Base-by-base conservation (phyloP, 352 stramenopile genomes). In the Globisporangium iwayamae region DNA sequence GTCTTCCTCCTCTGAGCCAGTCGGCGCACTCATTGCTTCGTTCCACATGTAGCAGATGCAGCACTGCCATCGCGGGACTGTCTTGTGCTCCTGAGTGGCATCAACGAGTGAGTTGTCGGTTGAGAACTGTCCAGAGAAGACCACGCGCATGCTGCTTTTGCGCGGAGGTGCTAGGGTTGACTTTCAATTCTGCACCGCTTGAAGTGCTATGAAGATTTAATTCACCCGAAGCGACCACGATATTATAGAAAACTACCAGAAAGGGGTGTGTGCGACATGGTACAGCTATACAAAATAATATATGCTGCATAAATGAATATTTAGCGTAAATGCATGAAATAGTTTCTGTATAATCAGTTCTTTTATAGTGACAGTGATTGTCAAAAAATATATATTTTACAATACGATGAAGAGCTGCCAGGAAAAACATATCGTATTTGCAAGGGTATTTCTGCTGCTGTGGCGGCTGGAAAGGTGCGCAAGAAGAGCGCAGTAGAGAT, bases 251-350 rank as follows among this genome's bases (percentile, higher is more conserved):
- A n/a, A 53, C 47, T 62, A 30, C 3, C 25, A 11, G 28, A 20
- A 56, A 18, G 32, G 50, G 18, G 52, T 28, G 64, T 65, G 45
- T 80, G 73, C 71, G 70, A 80, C 73, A 76, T 76, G 73, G 61
- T 74, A 53, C 68, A 56, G 14, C 60, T 36, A 45, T 60, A 4
- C 10, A 8, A 7, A 8, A 67, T 7, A n/a, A 34, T 5, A 46
- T 39, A 20, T 13, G 20, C 51, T 59, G 32, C 25, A 54, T 25
- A 20, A 54, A 48, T 50, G 0, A 2, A 60, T 60, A 8, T 25
- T 48, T 47, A 0, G 0, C 4, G 3, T 47, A 20, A 16, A 45
- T 41, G 0, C 2, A 41, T 41, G 0, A 2, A 20, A 53, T 18
- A 48, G 4, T n/a, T 30, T 10, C 0, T 38, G 34, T 39, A 39